These are phyloP conservation scores for Centaurea solstitialis DNA, from an alignment of 129 eudicot species.

Conservation along the genomic window DNA sequence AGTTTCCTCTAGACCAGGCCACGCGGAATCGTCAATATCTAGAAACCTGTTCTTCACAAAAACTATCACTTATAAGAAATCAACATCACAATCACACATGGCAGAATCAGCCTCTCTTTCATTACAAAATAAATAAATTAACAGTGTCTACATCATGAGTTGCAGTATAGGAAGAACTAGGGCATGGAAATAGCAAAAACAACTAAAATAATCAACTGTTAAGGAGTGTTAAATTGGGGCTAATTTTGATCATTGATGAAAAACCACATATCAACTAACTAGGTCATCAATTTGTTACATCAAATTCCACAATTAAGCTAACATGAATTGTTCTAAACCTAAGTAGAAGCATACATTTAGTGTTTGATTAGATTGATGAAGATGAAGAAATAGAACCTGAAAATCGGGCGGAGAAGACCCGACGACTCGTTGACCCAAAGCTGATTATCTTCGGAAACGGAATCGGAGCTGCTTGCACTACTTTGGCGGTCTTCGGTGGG, in stretches of 20 bases:
- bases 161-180: neutral
- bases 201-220: neutral
- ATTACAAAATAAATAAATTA: neutral
- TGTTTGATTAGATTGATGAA: neutral
- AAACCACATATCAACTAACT: neutral
- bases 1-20: conserved; percentile 94
- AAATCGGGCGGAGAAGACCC: conserved; percentile 80
- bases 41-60: conserved; percentile 49
- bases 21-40: conserved; percentile 61
- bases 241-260: neutral
- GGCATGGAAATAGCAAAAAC: neutral
- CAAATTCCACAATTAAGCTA: neutral
- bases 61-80: neutral
- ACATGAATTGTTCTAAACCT: neutral
- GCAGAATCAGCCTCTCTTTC: neutral
- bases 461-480: conserved; percentile 52
- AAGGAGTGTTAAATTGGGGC: neutral
- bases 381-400: conserved; percentile 45
- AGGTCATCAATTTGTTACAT: neutral
- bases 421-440: conserved; percentile 77
- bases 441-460: conserved; percentile 70
- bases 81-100: neutral
- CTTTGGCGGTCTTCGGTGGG: conserved; percentile 35
- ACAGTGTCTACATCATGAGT: neutral
- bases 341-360: neutral